Conservation (phyloP, 2,329 filamentous ascomycete species). For the Sarocladiaceae sp. region DNA sequence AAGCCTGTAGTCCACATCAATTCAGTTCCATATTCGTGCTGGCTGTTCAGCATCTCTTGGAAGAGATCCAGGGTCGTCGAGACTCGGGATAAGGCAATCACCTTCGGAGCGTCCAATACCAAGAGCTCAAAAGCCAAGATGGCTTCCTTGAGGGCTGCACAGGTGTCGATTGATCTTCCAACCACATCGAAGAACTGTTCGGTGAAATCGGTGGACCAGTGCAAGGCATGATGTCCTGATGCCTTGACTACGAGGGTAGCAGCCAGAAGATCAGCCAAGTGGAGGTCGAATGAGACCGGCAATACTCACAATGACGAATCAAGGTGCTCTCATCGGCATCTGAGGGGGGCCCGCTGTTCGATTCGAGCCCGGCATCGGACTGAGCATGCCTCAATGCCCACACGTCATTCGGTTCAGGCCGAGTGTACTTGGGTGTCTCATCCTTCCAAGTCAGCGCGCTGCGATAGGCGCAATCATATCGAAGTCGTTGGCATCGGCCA, state of each 20-base stretch:
- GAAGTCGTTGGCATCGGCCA: not conserved
- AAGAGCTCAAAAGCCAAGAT: not conserved
- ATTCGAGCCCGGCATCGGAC: not conserved
- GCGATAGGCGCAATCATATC: not conserved
- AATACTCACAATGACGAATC: not conserved
- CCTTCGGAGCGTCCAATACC: not conserved
- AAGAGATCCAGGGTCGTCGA: not conserved
- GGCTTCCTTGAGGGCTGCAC: not conserved
- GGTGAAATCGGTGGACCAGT: not conserved
- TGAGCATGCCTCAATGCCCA: not conserved
- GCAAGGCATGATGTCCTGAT: not conserved
- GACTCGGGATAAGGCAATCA: not conserved
- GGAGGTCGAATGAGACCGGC: not conserved
- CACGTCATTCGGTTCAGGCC: not conserved
- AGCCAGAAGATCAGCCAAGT: not conserved
- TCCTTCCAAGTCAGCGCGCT: not conserved
- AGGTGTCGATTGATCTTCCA: not conserved
- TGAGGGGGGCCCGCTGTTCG: not conserved
- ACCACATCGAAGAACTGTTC: not conserved
- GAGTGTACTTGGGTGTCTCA: not conserved
- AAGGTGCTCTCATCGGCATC: not conserved
- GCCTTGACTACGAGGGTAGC: not conserved
- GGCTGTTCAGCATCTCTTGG: not conserved
- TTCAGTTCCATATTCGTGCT: not conserved
- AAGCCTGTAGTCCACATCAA: not conserved